Conservation (phyloP, 495 filamentous ascomycete genomes). For the Lindgomyces ingoldianus region DNA sequence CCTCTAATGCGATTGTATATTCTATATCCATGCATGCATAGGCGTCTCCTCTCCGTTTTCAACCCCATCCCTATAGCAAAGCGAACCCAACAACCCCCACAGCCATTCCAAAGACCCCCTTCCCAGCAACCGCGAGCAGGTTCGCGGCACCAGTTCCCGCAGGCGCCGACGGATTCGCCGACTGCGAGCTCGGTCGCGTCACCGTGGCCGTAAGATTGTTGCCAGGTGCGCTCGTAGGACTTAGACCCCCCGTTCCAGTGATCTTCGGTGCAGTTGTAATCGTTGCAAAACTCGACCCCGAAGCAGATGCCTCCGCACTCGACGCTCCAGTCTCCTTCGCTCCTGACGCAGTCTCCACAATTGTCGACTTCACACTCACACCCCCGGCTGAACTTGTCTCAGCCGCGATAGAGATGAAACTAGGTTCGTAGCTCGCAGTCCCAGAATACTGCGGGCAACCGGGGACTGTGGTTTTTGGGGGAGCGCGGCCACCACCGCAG, state of each 20-base stretch:
- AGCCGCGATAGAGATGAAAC: conserved; percentile 45
- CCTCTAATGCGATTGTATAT: no score
- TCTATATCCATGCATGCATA: no score
- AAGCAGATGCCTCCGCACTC: neutral
- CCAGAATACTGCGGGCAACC: conserved; percentile 61
- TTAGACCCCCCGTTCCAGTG: neutral
- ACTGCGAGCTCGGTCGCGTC: neutral
- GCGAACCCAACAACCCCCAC: neutral
- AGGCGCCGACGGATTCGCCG: neutral
- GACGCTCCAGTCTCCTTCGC: neutral
- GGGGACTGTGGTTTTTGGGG: conserved; percentile 60
- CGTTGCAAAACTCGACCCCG: neutral
- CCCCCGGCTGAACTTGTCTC: neutral
- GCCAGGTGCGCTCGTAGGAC: neutral
- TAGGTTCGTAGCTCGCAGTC: conserved; percentile 55
- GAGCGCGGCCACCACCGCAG: conserved; percentile 66
- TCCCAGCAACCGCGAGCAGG: neutral
- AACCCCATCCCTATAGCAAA: neutral
- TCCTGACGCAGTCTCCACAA: neutral
- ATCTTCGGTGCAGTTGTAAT: neutral
- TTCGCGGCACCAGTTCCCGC: conserved; percentile 1
- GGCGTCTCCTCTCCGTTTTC: no score
- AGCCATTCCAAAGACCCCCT: neutral
- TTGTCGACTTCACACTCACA: neutral
- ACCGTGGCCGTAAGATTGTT: neutral